Base-by-base conservation (phyloP, 2,329 filamentous ascomycete genomes). In the Fusarium clavum region DNA sequence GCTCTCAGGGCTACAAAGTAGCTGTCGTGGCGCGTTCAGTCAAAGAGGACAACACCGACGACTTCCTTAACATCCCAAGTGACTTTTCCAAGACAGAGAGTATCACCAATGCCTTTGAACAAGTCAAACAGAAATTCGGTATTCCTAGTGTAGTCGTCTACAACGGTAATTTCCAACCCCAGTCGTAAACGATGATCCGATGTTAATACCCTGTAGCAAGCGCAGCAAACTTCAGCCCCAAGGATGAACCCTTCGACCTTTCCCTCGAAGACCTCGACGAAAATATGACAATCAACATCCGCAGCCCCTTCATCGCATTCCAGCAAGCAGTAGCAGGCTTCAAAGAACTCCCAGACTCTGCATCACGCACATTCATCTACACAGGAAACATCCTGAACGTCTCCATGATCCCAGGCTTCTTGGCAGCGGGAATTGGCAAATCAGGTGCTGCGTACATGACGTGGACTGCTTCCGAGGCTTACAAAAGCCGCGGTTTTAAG, bases 311-410 rank as follows among this genome's bases (percentile, higher is more conserved):
- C 25, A 24, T 67, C 20, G 69, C 69, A 10, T 65, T 61, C 7
- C 68, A 72, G 12, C 58, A 71, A 22, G 68, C 69, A 18, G 40
- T 58, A 14, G 18, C 40, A 3, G 68, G 64, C 6, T 73, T 73
- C 8, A 29, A 55, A 1, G 24, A 73, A 41, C 77, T 84, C 3
- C 76, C 80, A 0, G 61, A 66, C 0, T 66, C 72, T 2, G 71
- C 73, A 0, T 71, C 79, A 1, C 80, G 78, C 56, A 79, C 81
- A 0, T 84, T 84, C 63, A 82, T 85, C 40, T 83, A 79, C 68
- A 84, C 83, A 0, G 83, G 82, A 0, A 84, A 85, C 55, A 74
- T 77, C 1, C 71, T 82, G 4, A 84, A 84, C 58, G 70, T 70
- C 0, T 57, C 56, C 0, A 69, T 77, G 8, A 61, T 82, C 3